Conservation (phyloP, 78 protist genomes). For the Isochrysis galbana region DNA sequence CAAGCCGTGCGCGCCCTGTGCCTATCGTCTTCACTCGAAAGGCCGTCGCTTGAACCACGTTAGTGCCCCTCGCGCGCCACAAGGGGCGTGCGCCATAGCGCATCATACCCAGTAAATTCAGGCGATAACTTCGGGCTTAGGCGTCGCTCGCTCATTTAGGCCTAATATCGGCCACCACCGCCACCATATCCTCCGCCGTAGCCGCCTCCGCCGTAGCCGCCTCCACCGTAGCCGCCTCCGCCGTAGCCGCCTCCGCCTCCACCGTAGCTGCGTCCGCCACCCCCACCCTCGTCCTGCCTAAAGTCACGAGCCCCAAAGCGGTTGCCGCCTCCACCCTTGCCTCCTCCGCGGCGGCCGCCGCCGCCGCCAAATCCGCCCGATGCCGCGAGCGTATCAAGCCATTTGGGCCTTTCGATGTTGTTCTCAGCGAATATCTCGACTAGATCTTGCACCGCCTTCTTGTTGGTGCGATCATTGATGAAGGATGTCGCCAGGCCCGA, state of each 20-base stretch:
- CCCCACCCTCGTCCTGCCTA: background rate
- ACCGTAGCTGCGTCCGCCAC: too few species aligned
- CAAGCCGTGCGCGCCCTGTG: too few species aligned
- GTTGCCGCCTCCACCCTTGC: background rate
- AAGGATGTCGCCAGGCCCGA: too few species aligned
- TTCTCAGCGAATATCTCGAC: background rate
- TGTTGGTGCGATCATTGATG: constrained; percentile 65
- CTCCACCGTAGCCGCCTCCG: background rate
- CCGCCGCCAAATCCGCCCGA: background rate
- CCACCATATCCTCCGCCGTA: constrained; percentile 52
- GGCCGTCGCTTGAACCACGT: too few species aligned
- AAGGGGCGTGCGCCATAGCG: too few species aligned
- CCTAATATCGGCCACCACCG: background rate
- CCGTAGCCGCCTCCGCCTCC: background rate
- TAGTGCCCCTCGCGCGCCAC: too few species aligned
- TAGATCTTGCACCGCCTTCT: background rate
- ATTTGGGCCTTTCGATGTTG: background rate
- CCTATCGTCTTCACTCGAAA: too few species aligned
- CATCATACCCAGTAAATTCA: too few species aligned
- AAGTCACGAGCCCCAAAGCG: background rate
- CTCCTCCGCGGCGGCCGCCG: background rate
- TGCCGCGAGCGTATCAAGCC: background rate
- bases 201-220: constrained; percentile 16
- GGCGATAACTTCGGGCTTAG: too few species aligned
- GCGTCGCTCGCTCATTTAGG: too few species aligned